Base-by-base conservation (phyloP, 2,329 filamentous ascomycete genomes). In the Iodosphaeria phyllophila region DNA sequence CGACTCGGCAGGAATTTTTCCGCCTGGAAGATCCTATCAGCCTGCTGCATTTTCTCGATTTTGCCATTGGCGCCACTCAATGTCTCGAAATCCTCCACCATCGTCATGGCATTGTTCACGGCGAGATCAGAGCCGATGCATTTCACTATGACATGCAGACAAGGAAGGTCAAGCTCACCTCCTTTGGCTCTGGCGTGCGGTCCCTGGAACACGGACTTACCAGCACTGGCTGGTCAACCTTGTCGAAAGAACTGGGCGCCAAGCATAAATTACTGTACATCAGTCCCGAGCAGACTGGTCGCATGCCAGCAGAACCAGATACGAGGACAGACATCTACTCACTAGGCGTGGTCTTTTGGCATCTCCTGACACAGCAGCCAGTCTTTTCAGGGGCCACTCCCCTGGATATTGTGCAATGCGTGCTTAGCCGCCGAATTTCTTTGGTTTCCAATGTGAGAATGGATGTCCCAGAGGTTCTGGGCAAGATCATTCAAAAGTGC, bases 281-380 rank as follows among this genome's bases (percentile, higher is more conserved):
- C 43, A 86, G 83, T 23, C 84, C 86, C 0, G 86, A 95, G 44
- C 86, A 93, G 54, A 93, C 86, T 3, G 86, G 86, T 9, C 73
- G 86, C 12, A 76, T 93, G 64, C 79, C 83, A 3, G 82, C 79
- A 4, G 84, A 93, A 46, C 86, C 86, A 2, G 86, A 93, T 48
- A 79, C 68, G 21, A 68, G 86, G 20, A 93, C 86, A 10, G 86
- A 95, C 47, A 91, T 93, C 16, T 93, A 93, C 52, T 84, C 80
- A 1, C 56, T 93, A 1, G 86, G 86, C 4, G 73, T 93, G 19
- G 50, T 93, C 2, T 86, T 93, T 46, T 93, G 82, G 75, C 79
- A 68, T 6, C 65, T 91, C 40, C 56, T 92, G 22, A 78, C 79
- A 2, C 80, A 83, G 15, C 67, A 74, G 37, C 67, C 77, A 3